A percentile compares a stretch with the other conserved stretches of the same genome.
phyloP scores from a whole-genome alignment of 176 grass and related monocot species.

The Calamus simplicifolius region DNA sequence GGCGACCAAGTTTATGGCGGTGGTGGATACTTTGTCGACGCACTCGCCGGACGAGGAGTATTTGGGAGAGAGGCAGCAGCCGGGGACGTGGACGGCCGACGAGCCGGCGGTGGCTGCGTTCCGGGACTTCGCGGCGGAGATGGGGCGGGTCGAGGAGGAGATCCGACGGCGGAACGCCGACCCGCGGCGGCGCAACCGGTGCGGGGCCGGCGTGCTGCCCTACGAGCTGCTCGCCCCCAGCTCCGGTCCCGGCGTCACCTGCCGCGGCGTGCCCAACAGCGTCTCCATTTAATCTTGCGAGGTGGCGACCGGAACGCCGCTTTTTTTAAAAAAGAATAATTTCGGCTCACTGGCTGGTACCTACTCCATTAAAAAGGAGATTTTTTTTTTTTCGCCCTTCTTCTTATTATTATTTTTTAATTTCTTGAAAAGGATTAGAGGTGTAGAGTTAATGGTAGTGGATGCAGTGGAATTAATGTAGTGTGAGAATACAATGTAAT shows the following conservation, averaged over 20 bases:
- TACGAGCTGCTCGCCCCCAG: constrained; percentile 89
- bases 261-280: constrained; percentile 93
- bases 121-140: constrained; percentile 49
- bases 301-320: no score
- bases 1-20: constrained; percentile 99
- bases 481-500: no score
- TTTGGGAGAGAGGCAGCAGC: constrained; percentile 53
- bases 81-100: constrained; percentile 64
- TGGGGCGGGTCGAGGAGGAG: constrained; percentile 57
- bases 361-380: no score
- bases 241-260: constrained; percentile 79
- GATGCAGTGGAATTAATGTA: no score
- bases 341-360: no score
- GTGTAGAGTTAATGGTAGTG: no score
- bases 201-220: constrained; percentile 81
- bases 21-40: constrained; percentile 92
- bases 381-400: no score
- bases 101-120: constrained; percentile 46
- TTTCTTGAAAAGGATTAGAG: no score
- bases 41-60: constrained; percentile 99
- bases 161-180: constrained; percentile 64
- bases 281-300: constrained; percentile 49
- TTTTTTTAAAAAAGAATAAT: no score
- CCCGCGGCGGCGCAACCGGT: constrained; percentile 50
- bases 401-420: no score